Conservation (phyloP, 208 protist genomes). For the Leishmania martiniquensis region DNA sequence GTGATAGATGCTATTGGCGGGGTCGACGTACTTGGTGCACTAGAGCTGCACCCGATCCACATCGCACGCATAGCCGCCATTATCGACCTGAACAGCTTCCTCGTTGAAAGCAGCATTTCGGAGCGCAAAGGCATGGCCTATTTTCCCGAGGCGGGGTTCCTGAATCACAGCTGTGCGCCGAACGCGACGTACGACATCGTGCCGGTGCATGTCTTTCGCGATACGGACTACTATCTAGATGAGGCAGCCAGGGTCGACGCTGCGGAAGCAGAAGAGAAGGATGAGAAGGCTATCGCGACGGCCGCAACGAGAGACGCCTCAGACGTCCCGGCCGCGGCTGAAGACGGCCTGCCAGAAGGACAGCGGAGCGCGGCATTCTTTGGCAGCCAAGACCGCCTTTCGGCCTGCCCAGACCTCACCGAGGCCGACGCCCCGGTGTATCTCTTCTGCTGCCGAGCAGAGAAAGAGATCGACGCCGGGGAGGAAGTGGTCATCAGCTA, state of each 20-base stretch:
- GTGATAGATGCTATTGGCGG: slow-evolving; percentile 79
- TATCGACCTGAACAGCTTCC: slow-evolving; percentile 88
- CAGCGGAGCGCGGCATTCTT: slow-evolving; percentile 30
- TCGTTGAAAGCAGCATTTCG: slow-evolving; percentile 82
- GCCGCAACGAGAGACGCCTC: not conserved
- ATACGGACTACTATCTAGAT: slow-evolving; percentile 83
- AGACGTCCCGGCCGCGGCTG: not conserved
- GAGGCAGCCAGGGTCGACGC: slow-evolving; percentile 22
- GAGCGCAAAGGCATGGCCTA: slow-evolving; percentile 90
- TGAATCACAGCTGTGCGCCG: slow-evolving; percentile 89
- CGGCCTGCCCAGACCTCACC: slow-evolving; percentile 41
- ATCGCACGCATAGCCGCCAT: slow-evolving; percentile 84
- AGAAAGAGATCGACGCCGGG: slow-evolving; percentile 66
- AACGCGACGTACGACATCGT: slow-evolving; percentile 89
- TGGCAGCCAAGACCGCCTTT: slow-evolving; percentile 16
- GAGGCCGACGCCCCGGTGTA: slow-evolving; percentile 57
- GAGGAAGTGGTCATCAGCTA: slow-evolving; percentile 89
- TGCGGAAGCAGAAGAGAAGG: slow-evolving; percentile 5
- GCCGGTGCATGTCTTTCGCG: slow-evolving; percentile 73
- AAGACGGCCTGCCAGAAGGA: not conserved
- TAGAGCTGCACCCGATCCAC: slow-evolving; percentile 86
- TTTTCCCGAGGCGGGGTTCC: slow-evolving; percentile 87
- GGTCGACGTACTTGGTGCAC: slow-evolving; percentile 45
- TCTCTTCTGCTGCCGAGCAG: slow-evolving; percentile 88
- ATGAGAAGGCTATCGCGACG: not conserved